A percentile compares a stretch with the other conserved stretches of the same genome.
phyloP scores from a whole-genome alignment of 768 basidiomycete genomes.

The Psilocybe tampanensis region DNA sequence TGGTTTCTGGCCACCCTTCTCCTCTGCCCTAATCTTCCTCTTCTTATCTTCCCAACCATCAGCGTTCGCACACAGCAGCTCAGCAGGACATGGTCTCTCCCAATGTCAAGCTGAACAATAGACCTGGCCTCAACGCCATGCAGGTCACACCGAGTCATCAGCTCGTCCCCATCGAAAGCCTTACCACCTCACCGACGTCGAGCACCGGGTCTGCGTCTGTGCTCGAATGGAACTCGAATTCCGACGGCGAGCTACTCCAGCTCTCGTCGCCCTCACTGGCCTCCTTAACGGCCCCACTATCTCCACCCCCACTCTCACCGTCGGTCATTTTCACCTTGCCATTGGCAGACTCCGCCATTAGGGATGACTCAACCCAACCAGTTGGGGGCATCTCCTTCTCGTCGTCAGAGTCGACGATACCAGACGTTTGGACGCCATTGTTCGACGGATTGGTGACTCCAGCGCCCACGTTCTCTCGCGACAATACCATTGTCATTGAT shows the following conservation, averaged over 20 bases:
- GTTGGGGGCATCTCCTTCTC: neutral
- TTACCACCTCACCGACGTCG: slow-evolving; percentile 19
- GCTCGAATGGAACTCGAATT: slow-evolving; percentile 24
- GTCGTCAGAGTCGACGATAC: neutral
- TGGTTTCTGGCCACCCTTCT: neutral
- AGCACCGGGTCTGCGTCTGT: slow-evolving; percentile 25
- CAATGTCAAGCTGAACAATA: slow-evolving; percentile 6
- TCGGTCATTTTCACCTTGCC: slow-evolving; percentile 5
- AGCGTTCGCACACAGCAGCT: neutral
- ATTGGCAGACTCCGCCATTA: neutral
- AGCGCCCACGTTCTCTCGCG: slow-evolving; percentile 6
- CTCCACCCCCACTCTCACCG: neutral
- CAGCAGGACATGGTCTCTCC: slow-evolving; percentile 1
- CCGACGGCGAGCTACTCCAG: slow-evolving; percentile 20
- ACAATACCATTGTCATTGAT: neutral
- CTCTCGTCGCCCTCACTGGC: slow-evolving; percentile 15
- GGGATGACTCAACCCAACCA: neutral
- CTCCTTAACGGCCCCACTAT: slow-evolving; percentile 10
- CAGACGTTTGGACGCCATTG: neutral
- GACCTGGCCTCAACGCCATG: neutral
- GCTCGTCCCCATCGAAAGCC: slow-evolving; percentile 18
- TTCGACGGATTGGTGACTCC: neutral
- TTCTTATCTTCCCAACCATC: neutral
- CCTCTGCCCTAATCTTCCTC: neutral
- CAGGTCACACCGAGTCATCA: slow-evolving; percentile 1